A percentile compares a stretch with the other conserved stretches of the same genome.
These are phyloP conservation scores for Monosporozyma siamensis DNA, from an alignment of 805 yeast genomes.

Conservation along the genomic window DNA sequence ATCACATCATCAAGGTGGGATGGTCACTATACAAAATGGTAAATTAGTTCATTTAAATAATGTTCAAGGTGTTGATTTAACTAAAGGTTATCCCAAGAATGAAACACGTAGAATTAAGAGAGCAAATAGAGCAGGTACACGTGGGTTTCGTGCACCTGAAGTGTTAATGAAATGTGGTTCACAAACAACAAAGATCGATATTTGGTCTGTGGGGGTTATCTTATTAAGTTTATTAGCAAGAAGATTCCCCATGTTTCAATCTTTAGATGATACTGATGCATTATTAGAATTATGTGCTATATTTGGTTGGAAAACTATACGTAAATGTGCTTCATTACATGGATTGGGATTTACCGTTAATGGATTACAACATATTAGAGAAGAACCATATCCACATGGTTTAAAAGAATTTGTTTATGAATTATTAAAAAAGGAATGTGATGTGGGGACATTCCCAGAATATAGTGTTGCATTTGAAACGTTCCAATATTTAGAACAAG, in stretches of 20 bases:
- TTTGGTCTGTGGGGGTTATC: conserved; percentile 91
- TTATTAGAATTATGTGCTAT: conserved; percentile 72
- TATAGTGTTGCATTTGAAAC: conserved; percentile 69
- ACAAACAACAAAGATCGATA: conserved; percentile 73
- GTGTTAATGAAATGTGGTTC: conserved; percentile 78
- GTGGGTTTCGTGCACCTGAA: conserved; percentile 94
- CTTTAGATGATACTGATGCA: conserved; percentile 90
- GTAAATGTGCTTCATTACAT: conserved; percentile 71
- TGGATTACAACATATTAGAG: conserved; percentile 37
- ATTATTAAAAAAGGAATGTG: conserved; percentile 27
- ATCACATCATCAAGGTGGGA: conserved; percentile 9
- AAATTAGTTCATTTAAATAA: conserved; percentile 26
- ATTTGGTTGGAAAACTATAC: conserved; percentile 67
- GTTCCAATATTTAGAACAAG: conserved; percentile 35
- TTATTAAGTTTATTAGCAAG: conserved; percentile 66
- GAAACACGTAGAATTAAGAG: conserved; percentile 83
- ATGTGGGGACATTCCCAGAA: conserved; percentile 52
- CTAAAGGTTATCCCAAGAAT: conserved; percentile 72
- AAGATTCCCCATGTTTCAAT: conserved; percentile 88
- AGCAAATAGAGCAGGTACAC: conserved; percentile 94
- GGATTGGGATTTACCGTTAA: conserved; percentile 78
- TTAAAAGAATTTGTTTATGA: conserved; percentile 25
- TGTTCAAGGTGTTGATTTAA: conserved; percentile 31
- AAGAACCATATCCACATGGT: conserved; percentile 31
- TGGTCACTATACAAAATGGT: conserved; percentile 27